Evolutionary conservation across 345 rosid genomes (phyloP), one percentile per base, ranked within the genome.

Genomic region (Sisymbrium altissimum): DNA sequence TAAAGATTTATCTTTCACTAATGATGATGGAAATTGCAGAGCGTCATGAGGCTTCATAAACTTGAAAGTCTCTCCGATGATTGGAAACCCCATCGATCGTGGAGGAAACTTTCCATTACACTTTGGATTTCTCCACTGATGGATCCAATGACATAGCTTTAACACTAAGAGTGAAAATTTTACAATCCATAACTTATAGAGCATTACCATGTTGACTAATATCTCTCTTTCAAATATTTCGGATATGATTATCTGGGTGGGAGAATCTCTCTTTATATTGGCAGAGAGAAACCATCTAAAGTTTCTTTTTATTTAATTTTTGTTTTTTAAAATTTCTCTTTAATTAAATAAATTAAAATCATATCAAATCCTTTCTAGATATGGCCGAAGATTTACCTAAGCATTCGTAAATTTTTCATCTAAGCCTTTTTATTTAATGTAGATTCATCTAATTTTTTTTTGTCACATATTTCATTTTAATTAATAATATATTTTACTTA

Each of bases 21-120:
- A 71, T 23, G 59, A 35, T 36, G 75, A 23, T n/a, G n/a, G n/a
- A 25, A 33, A 48, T 11, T 36, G 68, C 46, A 71, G 17, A 45
- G 14, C 58, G 1, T 60, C 62, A 48, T 67, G 68, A 50, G 73
- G 68, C 15, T 68, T 45, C 66, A 75, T 66, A 44, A 59, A 67
- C 27, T 59, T 44, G 1, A 74, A 14, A 32, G 79, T 75, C 46
- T 74, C 80, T 66, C 80, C 80, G 7, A 70, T 76, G 56, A 75
- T 21, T 7, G 74, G 79, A 15, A 68, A 61, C 4, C 74, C 79
- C 69, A 61, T 60, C 2, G 79, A 68, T 3, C 74, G 57, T 2
- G 66, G 74, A 56, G 46, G 66, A 30, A 71, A 49, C 25, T 45
- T 70, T n/a, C 39, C 58, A 10, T 18, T 59, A 18, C 58, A 21